Percentiles rank a stretch among this genome's conserved stretches.
Evolutionary conservation across 805 yeast genomes (phyloP).

Genomic region (Wickerhamiella sorbophila): DNA sequence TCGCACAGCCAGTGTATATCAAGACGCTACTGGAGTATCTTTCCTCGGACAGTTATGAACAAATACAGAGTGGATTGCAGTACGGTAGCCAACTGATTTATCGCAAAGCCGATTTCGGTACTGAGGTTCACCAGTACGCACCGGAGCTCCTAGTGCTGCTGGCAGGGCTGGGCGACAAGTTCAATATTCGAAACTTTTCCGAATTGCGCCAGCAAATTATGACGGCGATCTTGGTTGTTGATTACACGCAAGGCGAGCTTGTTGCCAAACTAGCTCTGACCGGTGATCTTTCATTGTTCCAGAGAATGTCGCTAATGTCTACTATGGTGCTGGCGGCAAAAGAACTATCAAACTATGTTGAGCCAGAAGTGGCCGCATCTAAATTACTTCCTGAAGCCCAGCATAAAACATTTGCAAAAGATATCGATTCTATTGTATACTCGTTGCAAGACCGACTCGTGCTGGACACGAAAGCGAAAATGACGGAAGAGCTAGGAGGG

Average conservation of each 20-base stretch:
- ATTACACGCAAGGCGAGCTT: constrained; percentile 32
- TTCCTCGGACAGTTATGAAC: constrained; percentile 32
- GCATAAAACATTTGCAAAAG: constrained; percentile 32
- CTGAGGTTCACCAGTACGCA: constrained; percentile 47
- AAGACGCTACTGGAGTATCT: constrained; percentile 55
- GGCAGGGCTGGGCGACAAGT: constrained; percentile 41
- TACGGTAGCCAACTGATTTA: constrained; percentile 46
- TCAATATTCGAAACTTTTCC: constrained; percentile 46
- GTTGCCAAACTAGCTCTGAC: constrained; percentile 35
- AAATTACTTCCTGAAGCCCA: constrained; percentile 34
- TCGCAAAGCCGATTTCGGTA: constrained; percentile 44
- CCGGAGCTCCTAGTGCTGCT: constrained; percentile 38
- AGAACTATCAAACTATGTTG: constrained; percentile 55
- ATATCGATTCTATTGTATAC: constrained; percentile 9
- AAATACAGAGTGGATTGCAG: constrained; percentile 37
- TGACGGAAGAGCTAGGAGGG: constrained; percentile 16
- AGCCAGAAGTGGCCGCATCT: constrained; percentile 28
- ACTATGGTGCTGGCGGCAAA: constrained; percentile 58
- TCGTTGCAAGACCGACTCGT: constrained; percentile 18
- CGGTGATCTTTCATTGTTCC: constrained; percentile 74
- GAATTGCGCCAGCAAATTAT: constrained; percentile 48
- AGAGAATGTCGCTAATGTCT: constrained; percentile 54
- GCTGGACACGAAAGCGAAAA: constrained; percentile 13
- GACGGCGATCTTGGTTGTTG: constrained; percentile 46
- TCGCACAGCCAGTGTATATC: constrained; percentile 48